Evolutionary conservation across 768 basidiomycete species (phyloP).

Genomic region (Sporobolomyces roseus): DNA sequence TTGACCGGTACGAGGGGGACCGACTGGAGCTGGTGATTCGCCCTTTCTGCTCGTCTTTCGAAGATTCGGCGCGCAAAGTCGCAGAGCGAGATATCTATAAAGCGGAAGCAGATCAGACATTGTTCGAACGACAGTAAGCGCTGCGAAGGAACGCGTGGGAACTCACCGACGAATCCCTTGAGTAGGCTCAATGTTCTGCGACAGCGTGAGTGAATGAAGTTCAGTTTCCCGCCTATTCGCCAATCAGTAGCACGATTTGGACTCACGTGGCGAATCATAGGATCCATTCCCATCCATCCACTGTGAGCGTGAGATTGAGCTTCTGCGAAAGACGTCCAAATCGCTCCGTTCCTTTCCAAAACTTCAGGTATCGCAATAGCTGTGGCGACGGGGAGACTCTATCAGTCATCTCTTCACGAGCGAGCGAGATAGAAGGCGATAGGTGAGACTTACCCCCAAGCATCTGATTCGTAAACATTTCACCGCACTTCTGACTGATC

Average conservation of each 20-base stretch:
- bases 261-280: slow-evolving; percentile 24
- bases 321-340: slow-evolving; percentile 16
- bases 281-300: slow-evolving; percentile 24
- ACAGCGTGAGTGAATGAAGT: neutral
- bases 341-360: slow-evolving; percentile 33
- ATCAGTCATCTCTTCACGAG: neutral
- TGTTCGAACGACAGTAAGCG: neutral
- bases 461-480: slow-evolving; percentile 25
- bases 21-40: neutral
- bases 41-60: slow-evolving; percentile 17
- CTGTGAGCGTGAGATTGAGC: neutral
- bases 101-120: no score
- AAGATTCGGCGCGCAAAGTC: slow-evolving; percentile 32
- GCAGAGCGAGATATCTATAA: slow-evolving; percentile 26
- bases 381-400: neutral
- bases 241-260: no score
- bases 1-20: neutral
- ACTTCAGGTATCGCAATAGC: slow-evolving; percentile 40
- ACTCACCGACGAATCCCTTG: slow-evolving; percentile 2
- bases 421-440: neutral
- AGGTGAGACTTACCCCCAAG: slow-evolving; percentile 10
- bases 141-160: neutral
- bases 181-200: slow-evolving; percentile 2
- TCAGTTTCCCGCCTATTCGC: no score
- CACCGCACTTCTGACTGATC: neutral